phyloP scores from a whole-genome alignment of 1,284 basidiomycete species.

The Mycena sp. region DNA sequence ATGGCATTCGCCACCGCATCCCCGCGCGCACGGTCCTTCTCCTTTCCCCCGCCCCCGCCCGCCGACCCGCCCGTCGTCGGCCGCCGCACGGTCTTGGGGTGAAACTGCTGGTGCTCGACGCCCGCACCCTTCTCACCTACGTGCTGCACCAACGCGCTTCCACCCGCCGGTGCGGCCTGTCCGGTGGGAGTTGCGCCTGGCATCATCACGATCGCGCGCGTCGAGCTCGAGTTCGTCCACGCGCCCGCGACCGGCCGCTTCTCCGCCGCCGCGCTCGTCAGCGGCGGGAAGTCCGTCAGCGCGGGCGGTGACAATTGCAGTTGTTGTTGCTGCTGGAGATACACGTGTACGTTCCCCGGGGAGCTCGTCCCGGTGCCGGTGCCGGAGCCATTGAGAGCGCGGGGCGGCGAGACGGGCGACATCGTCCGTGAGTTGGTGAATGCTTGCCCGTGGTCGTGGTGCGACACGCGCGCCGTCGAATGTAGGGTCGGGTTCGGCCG shows the following conservation, averaged over 20 bases:
- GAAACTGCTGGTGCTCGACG: neutral
- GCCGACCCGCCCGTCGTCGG: slow-evolving; percentile 29
- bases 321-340: slow-evolving; percentile 37
- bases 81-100: slow-evolving; percentile 30
- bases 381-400: slow-evolving; percentile 45
- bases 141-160: slow-evolving; percentile 18
- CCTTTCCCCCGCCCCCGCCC: slow-evolving; percentile 23
- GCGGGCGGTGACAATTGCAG: slow-evolving; percentile 21
- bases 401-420: slow-evolving; percentile 48
- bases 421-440: slow-evolving; percentile 41
- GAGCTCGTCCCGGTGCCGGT: slow-evolving; percentile 21
- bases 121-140: neutral
- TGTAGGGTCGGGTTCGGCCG: slow-evolving; percentile 74
- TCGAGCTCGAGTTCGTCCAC: slow-evolving; percentile 70
- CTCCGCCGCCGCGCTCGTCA: slow-evolving; percentile 54
- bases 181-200: neutral
- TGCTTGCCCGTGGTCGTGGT: slow-evolving; percentile 31
- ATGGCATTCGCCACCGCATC: slow-evolving; percentile 43
- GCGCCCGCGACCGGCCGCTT: slow-evolving; percentile 64
- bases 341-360: slow-evolving; percentile 18
- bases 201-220: slow-evolving; percentile 60
- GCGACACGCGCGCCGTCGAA: slow-evolving; percentile 42
- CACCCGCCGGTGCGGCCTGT: slow-evolving; percentile 37
- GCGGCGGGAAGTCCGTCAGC: slow-evolving; percentile 76
- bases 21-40: slow-evolving; percentile 38